Base-by-base conservation (phyloP, 106 monocot genomes). In the Dendrobium nobile region DNA sequence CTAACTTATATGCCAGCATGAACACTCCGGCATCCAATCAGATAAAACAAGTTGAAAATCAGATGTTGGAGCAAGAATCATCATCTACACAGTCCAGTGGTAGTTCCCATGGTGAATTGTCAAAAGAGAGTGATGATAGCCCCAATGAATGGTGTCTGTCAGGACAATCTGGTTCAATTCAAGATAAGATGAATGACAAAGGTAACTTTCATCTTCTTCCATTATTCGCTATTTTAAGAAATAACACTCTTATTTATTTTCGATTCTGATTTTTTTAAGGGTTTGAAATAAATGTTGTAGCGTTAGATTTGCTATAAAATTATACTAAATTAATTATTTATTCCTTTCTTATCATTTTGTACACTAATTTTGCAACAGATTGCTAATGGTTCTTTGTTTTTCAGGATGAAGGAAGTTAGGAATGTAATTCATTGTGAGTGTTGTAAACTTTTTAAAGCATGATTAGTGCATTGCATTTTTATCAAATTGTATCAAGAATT, bases 91-190 rank as follows among this genome's bases (percentile, higher is more conserved):
- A 48, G 48, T 48, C 48, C 22, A 47, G 26, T 47, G 45, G 11
- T 4, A 18, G 47, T 48, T 76, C 76, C 17, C 20, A 42, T 76
- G 47, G 13, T 26, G 48, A 76, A n/a, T 20, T 76, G 48, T 76
- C 48, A 13, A 45, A 18, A 76, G 47, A 51, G 48, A 76, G 48
- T 76, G 76, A 76, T 47, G 48, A 76, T 76, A 48, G 51, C 24
- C 4, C 8, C 48, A 76, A 76, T 48, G 47, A 76, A 48, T 13
- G 9, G 40, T 10, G 47, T 76, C 16, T 51, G 48, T 76, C 76
- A 47, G 24, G 26, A 13, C 76, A 48, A 76, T 47, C 76, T 76
- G 76, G 47, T 48, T 17, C 43, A n/a, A n/a, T 44, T 43, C 42
- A 28, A 4, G 43, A 20, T 74, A 48, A 27, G 48, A 41, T 15